Conservation (phyloP, 768 basidiomycete species). For the Russula griseocarnosa region DNA sequence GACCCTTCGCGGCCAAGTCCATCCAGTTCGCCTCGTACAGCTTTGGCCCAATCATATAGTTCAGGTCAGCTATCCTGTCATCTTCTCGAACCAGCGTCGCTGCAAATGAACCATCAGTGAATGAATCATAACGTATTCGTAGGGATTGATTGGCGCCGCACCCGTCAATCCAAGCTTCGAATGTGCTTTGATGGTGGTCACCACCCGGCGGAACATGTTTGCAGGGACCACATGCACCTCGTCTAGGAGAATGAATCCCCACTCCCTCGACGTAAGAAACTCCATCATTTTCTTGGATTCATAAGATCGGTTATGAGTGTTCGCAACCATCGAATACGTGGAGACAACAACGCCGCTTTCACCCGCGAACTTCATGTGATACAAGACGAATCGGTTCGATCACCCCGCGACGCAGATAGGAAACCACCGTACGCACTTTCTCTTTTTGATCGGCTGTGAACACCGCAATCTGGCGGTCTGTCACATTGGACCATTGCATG, state of each 20-base stretch:
- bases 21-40: conserved; percentile 99
- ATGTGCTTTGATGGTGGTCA: conserved; percentile 98
- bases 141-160: conserved; percentile 36
- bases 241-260: conserved; percentile 97
- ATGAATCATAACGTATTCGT: conserved; percentile 1
- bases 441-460: conserved; percentile 99
- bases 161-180: conserved; percentile 97
- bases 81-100: conserved; percentile 98
- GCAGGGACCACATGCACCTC: conserved; percentile 99
- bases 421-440: conserved; percentile 51
- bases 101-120: conserved; percentile 34
- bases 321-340: conserved; percentile 99
- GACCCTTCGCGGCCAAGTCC: conserved; percentile 98
- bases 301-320: conserved; percentile 97
- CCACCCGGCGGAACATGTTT: conserved; percentile 96
- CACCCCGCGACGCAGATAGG: conserved; percentile 21
- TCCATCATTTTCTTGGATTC: conserved; percentile 99
- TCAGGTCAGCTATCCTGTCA: conserved; percentile 96
- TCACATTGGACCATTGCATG: conserved; percentile 97
- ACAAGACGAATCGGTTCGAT: conserved; percentile 17
- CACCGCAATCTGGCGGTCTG: conserved; percentile 92
- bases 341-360: conserved; percentile 98
- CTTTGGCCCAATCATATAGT: conserved; percentile 99
- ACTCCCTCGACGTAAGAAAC: conserved; percentile 94
- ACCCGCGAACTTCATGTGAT: conserved; percentile 71